Evolutionary conservation across 176 grass and related monocot species (phyloP).

Genomic region (Avena eriantha): DNA sequence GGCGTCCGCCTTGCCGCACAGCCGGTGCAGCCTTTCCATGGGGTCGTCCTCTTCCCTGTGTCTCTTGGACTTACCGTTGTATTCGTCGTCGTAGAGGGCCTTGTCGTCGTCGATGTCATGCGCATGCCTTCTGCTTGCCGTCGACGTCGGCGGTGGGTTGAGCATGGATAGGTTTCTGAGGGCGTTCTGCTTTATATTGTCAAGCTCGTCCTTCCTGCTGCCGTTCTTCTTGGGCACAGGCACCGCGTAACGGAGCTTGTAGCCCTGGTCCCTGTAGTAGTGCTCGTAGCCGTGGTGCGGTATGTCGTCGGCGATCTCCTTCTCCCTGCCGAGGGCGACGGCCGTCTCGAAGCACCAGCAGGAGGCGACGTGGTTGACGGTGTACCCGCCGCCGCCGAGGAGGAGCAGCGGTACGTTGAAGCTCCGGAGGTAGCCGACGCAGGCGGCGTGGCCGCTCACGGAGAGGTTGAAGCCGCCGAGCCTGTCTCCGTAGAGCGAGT

Average conservation of each 20-base stretch:
- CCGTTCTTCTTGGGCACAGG: slow-evolving; percentile 3
- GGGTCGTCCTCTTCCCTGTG: slow-evolving; percentile 21
- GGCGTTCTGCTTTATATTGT: slow-evolving; percentile 1
- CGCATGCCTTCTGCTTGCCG: neutral
- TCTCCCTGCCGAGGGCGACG: slow-evolving; percentile 41
- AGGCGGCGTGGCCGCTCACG: slow-evolving; percentile 51
- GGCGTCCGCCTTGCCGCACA: neutral
- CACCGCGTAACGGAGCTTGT: slow-evolving; percentile 43
- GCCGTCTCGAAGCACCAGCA: slow-evolving; percentile 83
- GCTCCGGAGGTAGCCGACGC: slow-evolving; percentile 27
- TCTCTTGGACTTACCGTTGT: neutral
- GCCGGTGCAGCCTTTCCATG: slow-evolving; percentile 32
- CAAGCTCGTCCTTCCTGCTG: neutral
- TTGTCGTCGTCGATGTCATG: neutral
- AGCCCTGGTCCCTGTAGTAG: slow-evolving; percentile 15
- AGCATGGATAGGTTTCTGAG: slow-evolving; percentile 41
- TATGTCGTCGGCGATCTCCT: slow-evolving; percentile 53
- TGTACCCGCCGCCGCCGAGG: slow-evolving; percentile 87
- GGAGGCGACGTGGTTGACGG: slow-evolving; percentile 69
- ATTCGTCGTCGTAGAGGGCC: neutral
- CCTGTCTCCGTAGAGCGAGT: slow-evolving; percentile 58
- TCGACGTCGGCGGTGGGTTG: slow-evolving; percentile 30
- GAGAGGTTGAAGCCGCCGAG: slow-evolving; percentile 65
- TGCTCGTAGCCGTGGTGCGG: slow-evolving; percentile 1
- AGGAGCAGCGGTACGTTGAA: slow-evolving; percentile 58